A percentile compares a stretch with the other conserved stretches of the same genome.
phyloP scores from a whole-genome alignment of 306 rosid species.

The Cucumis hystrix region DNA sequence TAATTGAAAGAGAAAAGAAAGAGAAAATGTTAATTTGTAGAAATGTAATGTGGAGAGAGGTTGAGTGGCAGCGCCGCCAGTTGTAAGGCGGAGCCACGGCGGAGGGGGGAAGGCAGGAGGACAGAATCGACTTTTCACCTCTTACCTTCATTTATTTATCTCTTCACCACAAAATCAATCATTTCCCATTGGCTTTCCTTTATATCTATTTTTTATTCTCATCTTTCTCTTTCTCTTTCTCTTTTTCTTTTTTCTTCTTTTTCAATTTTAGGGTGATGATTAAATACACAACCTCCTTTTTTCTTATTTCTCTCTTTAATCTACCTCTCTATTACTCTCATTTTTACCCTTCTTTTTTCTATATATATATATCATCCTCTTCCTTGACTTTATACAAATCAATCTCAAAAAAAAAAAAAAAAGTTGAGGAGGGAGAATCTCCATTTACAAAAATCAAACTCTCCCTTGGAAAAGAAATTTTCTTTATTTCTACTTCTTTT shows the following conservation, averaged over 20 bases:
- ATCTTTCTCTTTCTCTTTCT: background rate
- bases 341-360: background rate
- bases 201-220: background rate
- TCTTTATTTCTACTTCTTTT: no score
- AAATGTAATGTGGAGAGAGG: no score
- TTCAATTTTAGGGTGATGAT: background rate
- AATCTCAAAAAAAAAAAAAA: no score
- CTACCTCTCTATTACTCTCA: background rate
- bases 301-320: background rate
- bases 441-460: no score
- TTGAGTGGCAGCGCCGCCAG: background rate
- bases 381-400: background rate
- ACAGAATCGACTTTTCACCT: background rate
- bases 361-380: no score
- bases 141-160: background rate
- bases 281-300: background rate
- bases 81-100: background rate
- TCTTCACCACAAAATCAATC: background rate
- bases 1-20: no score
- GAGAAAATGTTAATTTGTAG: no score
- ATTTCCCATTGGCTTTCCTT: background rate
- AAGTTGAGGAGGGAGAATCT: no score
- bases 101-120: background rate
- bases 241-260: background rate
- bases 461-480: no score